Evolutionary conservation across 345 rosid species (phyloP), one percentile per base, ranked within the genome.

Genomic region (Gossypium raimondii): DNA sequence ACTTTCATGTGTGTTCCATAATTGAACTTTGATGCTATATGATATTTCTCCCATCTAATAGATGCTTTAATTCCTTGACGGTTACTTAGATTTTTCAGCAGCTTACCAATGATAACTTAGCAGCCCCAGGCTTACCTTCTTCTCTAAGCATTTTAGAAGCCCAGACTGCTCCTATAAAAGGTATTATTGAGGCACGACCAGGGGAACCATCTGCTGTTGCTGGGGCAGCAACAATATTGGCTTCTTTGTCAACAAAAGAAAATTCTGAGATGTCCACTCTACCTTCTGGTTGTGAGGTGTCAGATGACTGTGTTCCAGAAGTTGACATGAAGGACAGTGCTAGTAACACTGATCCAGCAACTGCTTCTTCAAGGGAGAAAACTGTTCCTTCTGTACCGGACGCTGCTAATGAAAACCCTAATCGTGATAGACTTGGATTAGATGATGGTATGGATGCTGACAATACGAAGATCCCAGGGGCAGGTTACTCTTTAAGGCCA

Each of bases 211-310:
- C 98, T 68, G 93, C 92, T 82, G 90, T 83, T 84, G 85, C 92
- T 20, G 97, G 96, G 68, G 97, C 97, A 45, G 98, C 98, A 59
- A 90, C 98, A 47, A 93, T 93, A 83, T 82, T 92, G 78, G 94
- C 98, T 34, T 94, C 96, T 78, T 84, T 94, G 66, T 89, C 97
- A 44, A 85, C 76, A 43, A 93, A 86, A 80, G 84, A 84, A 73
- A 87, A 83, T 79, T 67, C 90, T 2, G 94, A 89, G 76, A 62
- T 78, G 53, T 81, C 97, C 34, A 72, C 82, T 53, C 81, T 83
- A n/a, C 88, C 89, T 65, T 78, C 98, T 74, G 84, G 80, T 53
- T 86, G 83, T 71, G 77, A 80, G 41, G 64, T 73, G 2, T 67
- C 85, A 2, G 85, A 81, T 78, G 86, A 88, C 75, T 82, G 77